phyloP scores from a whole-genome alignment of 768 basidiomycete species.

The Kwoniella heveanensis region DNA sequence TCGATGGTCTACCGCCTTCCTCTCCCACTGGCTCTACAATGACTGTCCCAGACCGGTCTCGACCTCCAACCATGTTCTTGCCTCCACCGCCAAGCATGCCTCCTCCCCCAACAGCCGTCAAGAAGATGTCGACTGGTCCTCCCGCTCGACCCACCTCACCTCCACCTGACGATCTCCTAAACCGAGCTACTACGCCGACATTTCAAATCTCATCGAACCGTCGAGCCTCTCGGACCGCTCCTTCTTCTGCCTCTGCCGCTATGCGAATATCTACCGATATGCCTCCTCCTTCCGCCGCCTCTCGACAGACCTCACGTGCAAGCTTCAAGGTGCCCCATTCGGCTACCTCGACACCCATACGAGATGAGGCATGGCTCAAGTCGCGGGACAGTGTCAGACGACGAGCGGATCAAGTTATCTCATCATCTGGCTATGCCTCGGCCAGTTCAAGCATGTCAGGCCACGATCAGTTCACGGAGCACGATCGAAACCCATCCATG shows the following conservation, averaged over 20 bases:
- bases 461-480: conserved; percentile 13
- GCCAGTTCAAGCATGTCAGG: conserved; percentile 39
- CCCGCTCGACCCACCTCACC: conserved; percentile 90
- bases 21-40: conserved; percentile 14
- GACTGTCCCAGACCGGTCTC: conserved; percentile 31
- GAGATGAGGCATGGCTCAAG: conserved; percentile 31
- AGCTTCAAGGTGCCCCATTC: conserved; percentile 23
- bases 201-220: conserved; percentile 31
- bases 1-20: conserved; percentile 39
- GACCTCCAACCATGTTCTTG: conserved; percentile 52
- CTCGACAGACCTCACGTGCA: conserved; percentile 38
- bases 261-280: conserved; percentile 34
- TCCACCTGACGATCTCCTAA: conserved; percentile 86
- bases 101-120: conserved; percentile 63
- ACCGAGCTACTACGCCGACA: conserved; percentile 65
- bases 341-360: conserved; percentile 27
- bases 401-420: conserved; percentile 34
- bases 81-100: conserved; percentile 56
- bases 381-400: conserved; percentile 39
- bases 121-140: conserved; percentile 76
- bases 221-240: conserved; percentile 28
- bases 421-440: conserved; percentile 34
- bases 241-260: conserved; percentile 37
- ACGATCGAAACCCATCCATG: conserved; percentile 39
- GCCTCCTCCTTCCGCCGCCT: conserved; percentile 33